phyloP scores from a whole-genome alignment of 2,329 filamentous ascomycete species.

The Pseudomassariella vexata region DNA sequence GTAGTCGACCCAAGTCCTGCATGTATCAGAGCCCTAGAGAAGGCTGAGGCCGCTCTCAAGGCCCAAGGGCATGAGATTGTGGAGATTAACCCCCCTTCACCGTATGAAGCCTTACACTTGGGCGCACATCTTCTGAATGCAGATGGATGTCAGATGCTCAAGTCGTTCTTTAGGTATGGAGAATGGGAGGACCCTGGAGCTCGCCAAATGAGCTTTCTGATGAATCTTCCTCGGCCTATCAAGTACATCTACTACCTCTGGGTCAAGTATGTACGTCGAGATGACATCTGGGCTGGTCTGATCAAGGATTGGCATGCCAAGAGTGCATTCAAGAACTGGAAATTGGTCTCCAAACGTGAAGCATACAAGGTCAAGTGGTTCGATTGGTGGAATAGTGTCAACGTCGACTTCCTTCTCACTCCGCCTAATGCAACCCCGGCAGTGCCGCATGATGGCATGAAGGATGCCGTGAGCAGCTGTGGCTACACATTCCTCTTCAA shows the following conservation, averaged over 20 bases:
- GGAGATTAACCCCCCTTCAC: slow-evolving; percentile 57
- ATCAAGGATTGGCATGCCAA: slow-evolving; percentile 69
- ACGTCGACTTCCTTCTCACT: slow-evolving; percentile 73
- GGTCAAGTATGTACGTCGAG: slow-evolving; percentile 75
- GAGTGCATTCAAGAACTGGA: slow-evolving; percentile 74
- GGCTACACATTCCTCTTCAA: slow-evolving; percentile 96
- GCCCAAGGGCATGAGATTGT: slow-evolving; percentile 71
- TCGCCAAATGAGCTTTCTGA: slow-evolving; percentile 67
- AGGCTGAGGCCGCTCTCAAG: slow-evolving; percentile 62
- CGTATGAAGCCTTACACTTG: slow-evolving; percentile 69
- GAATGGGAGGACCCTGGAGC: slow-evolving; percentile 79
- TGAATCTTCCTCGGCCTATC: slow-evolving; percentile 65
- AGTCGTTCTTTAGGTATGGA: slow-evolving; percentile 67
- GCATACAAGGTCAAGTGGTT: slow-evolving; percentile 73
- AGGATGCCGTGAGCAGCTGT: slow-evolving; percentile 76
- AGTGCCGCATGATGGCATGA: slow-evolving; percentile 81
- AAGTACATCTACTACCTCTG: slow-evolving; percentile 86
- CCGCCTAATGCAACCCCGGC: slow-evolving; percentile 90
- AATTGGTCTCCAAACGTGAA: slow-evolving; percentile 72
- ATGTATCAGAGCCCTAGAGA: slow-evolving; percentile 69
- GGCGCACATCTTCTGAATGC: slow-evolving; percentile 77
- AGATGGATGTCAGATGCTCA: slow-evolving; percentile 77
- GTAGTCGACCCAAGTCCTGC: slow-evolving; percentile 85
- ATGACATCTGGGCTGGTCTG: slow-evolving; percentile 72
- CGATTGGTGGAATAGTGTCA: slow-evolving; percentile 72